These are phyloP conservation scores for Daldinia childiae DNA, from an alignment of 495 filamentous ascomycete species.

Conservation along the genomic window DNA sequence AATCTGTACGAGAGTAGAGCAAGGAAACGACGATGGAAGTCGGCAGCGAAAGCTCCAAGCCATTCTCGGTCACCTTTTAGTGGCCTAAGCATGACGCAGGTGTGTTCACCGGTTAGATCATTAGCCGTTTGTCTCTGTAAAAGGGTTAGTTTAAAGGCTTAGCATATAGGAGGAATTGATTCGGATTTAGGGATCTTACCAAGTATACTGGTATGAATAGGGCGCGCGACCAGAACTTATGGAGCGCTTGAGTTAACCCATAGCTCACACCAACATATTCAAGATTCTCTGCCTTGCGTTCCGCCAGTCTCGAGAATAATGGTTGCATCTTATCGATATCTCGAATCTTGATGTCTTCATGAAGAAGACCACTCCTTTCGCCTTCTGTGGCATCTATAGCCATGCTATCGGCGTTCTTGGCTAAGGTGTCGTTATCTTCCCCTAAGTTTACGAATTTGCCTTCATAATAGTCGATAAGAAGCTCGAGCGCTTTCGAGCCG, in stretches of 20 bases:
- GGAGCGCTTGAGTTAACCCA: slow-evolving; percentile 85
- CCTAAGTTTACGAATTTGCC: slow-evolving; percentile 87
- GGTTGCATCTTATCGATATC: slow-evolving; percentile 93
- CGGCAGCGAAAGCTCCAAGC: slow-evolving; percentile 87
- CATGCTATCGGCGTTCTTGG: not conserved
- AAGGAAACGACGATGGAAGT: slow-evolving; percentile 93
- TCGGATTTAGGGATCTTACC: slow-evolving; percentile 28
- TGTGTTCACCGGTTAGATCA: slow-evolving; percentile 96
- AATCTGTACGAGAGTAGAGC: slow-evolving; percentile 91
- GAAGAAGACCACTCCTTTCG: slow-evolving; percentile 69
- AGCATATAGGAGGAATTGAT: not conserved
- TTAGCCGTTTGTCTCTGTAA: slow-evolving; percentile 85
- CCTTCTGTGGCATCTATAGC: not conserved
- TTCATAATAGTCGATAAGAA: slow-evolving; percentile 92
- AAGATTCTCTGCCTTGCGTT: slow-evolving; percentile 79
- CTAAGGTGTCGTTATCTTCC: slow-evolving; percentile 42
- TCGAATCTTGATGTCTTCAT: slow-evolving; percentile 88
- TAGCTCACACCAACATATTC: slow-evolving; percentile 97
- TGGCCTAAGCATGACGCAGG: slow-evolving; percentile 94
- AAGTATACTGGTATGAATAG: slow-evolving; percentile 92
- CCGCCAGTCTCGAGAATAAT: slow-evolving; percentile 86
- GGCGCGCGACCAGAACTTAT: slow-evolving; percentile 92
- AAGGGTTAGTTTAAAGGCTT: not conserved
- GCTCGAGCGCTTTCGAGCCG: slow-evolving; percentile 84
- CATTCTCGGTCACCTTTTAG: slow-evolving; percentile 76